Base-by-base conservation (phyloP, 768 basidiomycete species). In the Pulveroboletus sp. region DNA sequence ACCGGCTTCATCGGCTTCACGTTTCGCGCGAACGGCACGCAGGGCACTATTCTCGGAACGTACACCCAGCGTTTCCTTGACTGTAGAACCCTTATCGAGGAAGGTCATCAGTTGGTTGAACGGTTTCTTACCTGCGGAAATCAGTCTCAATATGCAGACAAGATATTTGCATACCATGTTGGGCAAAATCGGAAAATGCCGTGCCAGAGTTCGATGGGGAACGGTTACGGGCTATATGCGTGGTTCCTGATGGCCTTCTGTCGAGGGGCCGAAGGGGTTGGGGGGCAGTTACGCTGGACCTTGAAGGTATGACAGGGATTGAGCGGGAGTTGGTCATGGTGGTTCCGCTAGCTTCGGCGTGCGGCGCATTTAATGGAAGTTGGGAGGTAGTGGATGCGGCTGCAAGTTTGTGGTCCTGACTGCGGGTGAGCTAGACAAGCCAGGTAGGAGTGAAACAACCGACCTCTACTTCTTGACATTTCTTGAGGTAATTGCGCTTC, bases 1-100 rank as follows among this genome's bases (percentile, higher is more conserved):
- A 87, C 91, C 89, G 50, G 93, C 92, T 65, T 95, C 93, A 30
- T 95, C 93, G 5, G 87, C 85, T 57, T 96, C 93, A 42, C 93
- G 76, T 69, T 93, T 94, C 20, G 87, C 82, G 34, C 86, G 83
- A 16, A 91, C 88, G 22, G 82, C 78, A 44, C 85, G 80, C 51
- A 93, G 71, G 1, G 91, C 85, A 45, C 74, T 75, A 50, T 76
- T 86, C 60, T 85, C 80, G 37, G 73, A 63, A 29, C 82, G 76
- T 12, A 77, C 76, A 26, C 80, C 79, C 42, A 79, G 62, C 11
- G 73, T 69, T 51, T 87, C 86, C 56, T 83, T 85, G 17, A 76
- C 76, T 56, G 76, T 73, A 31, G 78, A 79, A 49, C 84, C 81
- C 65, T 89, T 88, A 65, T 90, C 91, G 47, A 94, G 72, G 61